Conservation (phyloP, 2,329 filamentous ascomycete genomes). For the Dactylellina drechsleri region DNA sequence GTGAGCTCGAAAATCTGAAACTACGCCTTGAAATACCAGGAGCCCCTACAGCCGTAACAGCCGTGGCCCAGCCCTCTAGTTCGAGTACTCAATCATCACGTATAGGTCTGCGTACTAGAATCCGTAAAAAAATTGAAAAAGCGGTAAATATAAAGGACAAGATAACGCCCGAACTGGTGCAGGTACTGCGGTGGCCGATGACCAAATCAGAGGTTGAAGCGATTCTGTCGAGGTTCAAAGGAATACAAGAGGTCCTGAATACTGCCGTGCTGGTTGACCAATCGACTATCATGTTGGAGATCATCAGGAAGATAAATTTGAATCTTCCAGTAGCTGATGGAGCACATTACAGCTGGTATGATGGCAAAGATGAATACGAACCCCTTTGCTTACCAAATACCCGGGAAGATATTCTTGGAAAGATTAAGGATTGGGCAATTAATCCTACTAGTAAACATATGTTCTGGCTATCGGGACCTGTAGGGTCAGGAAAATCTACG, state of each 20-base stretch:
- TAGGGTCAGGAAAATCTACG: conserved; percentile 58
- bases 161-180: neutral
- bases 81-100: too few species aligned
- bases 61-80: too few species aligned
- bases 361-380: conserved; percentile 51
- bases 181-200: conserved; percentile 7
- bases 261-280: conserved; percentile 9
- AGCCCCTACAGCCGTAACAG: neutral
- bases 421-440: conserved; percentile 41
- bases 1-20: neutral
- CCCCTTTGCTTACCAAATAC: conserved; percentile 56
- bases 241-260: neutral
- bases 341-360: conserved; percentile 56
- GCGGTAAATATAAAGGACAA: neutral
- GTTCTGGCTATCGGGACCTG: conserved; percentile 61
- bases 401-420: conserved; percentile 54
- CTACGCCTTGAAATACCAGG: neutral
- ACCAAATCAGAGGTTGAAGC: conserved; percentile 14
- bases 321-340: conserved; percentile 38
- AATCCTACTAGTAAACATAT: conserved; percentile 48
- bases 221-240: neutral
- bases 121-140: neutral
- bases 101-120: neutral
- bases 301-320: neutral
- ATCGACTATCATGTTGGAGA: neutral